A percentile compares a stretch with the other conserved stretches of the same genome.
Evolutionary conservation across 768 basidiomycete genomes (phyloP).

Genomic region (Pluteus cervinus): DNA sequence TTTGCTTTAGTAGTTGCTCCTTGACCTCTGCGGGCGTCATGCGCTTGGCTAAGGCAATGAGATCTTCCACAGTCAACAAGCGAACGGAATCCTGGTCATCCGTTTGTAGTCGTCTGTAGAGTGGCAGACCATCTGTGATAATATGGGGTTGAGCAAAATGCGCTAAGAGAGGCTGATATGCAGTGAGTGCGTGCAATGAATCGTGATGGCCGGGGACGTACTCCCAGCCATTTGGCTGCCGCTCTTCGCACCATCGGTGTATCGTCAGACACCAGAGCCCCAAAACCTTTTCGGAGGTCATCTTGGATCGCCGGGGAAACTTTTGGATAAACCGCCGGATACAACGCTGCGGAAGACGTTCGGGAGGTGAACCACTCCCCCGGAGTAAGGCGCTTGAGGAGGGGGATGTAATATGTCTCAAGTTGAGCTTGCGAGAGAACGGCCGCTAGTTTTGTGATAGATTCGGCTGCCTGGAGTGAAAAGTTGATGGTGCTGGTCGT

Average conservation of each 20-base stretch:
- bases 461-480: conserved; percentile 77
- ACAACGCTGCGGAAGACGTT: conserved; percentile 92
- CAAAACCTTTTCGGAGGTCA: conserved; percentile 82
- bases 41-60: conserved; percentile 87
- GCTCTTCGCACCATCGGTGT: conserved; percentile 98
- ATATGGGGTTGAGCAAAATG: conserved; percentile 77
- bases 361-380: conserved; percentile 99
- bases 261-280: conserved; percentile 82
- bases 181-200: conserved; percentile 5
- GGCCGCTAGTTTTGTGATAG: conserved; percentile 83
- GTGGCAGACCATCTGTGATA: conserved; percentile 79
- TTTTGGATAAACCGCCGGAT: conserved; percentile 82
- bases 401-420: conserved; percentile 88
- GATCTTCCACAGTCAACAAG: conserved; percentile 88
- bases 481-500: conserved; percentile 9
- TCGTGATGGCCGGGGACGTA: conserved; percentile 36
- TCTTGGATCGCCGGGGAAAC: conserved; percentile 71
- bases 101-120: conserved; percentile 88
- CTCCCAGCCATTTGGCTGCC: conserved; percentile 93
- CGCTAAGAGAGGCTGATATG: conserved; percentile 65
- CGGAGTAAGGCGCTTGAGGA: conserved; percentile 79
- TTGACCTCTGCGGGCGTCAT: conserved; percentile 87
- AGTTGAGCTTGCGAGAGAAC: conserved; percentile 74
- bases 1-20: conserved; percentile 81
- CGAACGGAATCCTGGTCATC: conserved; percentile 99